phyloP scores from a whole-genome alignment of 768 basidiomycete genomes.

The Galerina marginata region DNA sequence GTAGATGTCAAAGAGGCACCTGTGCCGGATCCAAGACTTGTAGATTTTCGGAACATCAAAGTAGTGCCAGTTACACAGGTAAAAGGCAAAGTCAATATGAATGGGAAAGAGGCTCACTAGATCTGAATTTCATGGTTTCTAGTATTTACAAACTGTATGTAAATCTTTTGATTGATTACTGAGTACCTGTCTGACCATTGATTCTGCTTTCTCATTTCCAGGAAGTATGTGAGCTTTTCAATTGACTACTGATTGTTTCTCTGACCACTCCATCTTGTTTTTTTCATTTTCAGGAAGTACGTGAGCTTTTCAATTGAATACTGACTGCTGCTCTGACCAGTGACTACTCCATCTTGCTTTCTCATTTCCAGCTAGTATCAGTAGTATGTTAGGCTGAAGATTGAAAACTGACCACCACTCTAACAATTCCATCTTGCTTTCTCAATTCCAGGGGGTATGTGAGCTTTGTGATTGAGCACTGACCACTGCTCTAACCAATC shows the following conservation, averaged over 20 bases:
- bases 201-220: too few species aligned
- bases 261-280: neutral
- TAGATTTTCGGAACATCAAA: constrained; percentile 5
- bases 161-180: neutral
- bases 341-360: too few species aligned
- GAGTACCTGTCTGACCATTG: neutral
- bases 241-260: neutral
- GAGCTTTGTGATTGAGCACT: too few species aligned
- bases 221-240: neutral
- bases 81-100: neutral
- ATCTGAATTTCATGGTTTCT: neutral
- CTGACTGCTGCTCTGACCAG: neutral
- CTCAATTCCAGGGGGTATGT: too few species aligned
- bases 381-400: neutral
- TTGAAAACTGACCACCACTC: too few species aligned
- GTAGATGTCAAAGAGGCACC: neutral
- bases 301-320: neutral
- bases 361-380: neutral
- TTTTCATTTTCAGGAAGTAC: neutral
- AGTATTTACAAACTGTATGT: neutral
- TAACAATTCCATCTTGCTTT: too few species aligned
- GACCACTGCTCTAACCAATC: too few species aligned
- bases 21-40: neutral
- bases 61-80: neutral
- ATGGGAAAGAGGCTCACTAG: neutral